These are phyloP conservation scores for Acacia concinna DNA, from an alignment of 331 rosid species.

Conservation along the genomic window DNA sequence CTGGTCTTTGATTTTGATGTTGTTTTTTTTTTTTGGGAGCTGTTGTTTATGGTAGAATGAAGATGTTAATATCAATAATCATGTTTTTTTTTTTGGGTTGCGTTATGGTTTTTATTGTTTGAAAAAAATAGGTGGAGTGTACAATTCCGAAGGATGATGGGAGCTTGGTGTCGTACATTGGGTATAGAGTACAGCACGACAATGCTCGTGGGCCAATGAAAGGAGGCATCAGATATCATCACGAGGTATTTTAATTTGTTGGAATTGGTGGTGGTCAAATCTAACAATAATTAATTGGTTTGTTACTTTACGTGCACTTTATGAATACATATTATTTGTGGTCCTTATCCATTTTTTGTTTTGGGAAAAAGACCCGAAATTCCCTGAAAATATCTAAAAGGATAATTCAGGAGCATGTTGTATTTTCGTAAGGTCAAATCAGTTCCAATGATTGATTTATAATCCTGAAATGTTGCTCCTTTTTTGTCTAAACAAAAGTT, in stretches of 20 bases:
- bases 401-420: too few species aligned
- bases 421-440: too few species aligned
- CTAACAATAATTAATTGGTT: background rate
- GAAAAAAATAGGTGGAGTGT: conserved; percentile 69
- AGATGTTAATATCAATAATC: background rate
- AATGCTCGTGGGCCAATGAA: conserved; percentile 99
- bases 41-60: background rate
- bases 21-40: too few species aligned
- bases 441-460: too few species aligned
- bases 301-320: background rate
- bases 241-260: conserved; percentile 57
- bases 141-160: conserved; percentile 96
- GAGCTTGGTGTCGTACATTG: conserved; percentile 70
- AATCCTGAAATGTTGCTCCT: too few species aligned
- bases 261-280: too few species aligned
- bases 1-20: too few species aligned
- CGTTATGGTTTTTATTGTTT: background rate
- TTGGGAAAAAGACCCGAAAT: too few species aligned
- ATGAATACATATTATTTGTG: background rate
- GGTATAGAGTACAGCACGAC: conserved; percentile 90
- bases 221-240: conserved; percentile 97
- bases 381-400: too few species aligned
- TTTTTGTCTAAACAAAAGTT: too few species aligned
- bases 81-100: too few species aligned
- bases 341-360: background rate